phyloP scores from a whole-genome alignment of 2,329 filamentous ascomycete species.

The Didymosphaeria variabile region DNA sequence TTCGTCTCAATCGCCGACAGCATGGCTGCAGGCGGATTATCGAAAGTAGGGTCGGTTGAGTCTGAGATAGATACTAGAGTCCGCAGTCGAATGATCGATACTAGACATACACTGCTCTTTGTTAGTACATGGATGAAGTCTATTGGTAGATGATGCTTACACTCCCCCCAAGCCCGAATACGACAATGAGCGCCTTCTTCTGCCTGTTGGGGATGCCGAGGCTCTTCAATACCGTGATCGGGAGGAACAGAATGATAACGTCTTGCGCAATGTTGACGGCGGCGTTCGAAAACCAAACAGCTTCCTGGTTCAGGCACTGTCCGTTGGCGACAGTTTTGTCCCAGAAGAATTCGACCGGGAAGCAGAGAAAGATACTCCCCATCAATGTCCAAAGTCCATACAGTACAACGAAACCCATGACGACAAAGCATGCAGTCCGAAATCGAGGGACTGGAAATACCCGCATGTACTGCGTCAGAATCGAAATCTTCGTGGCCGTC shows the following conservation, averaged over 20 bases:
- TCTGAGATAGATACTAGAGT: conserved; percentile 40
- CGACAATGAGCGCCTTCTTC: conserved; percentile 46
- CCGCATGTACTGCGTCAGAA: conserved; percentile 43
- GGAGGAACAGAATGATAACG: conserved; percentile 43
- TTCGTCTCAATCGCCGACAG: conserved; percentile 46
- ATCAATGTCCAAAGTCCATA: conserved; percentile 43
- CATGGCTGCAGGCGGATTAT: conserved; percentile 44
- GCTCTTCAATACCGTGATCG: conserved; percentile 39
- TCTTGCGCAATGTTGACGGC: conserved; percentile 45
- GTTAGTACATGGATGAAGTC: conserved; percentile 16
- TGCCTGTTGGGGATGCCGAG: conserved; percentile 45
- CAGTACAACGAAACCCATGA: conserved; percentile 36
- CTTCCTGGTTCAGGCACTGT: conserved; percentile 40
- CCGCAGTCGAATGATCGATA: conserved; percentile 47
- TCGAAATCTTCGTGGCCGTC: conserved; percentile 42
- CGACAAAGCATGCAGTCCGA: conserved; percentile 36
- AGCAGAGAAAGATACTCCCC: conserved; percentile 47
- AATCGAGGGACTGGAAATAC: conserved; percentile 42
- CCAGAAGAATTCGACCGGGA: conserved; percentile 45
- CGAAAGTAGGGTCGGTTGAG: conserved; percentile 41
- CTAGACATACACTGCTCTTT: conserved; percentile 37
- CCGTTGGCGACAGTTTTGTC: conserved; percentile 35
- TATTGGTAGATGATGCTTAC: conserved; percentile 36
- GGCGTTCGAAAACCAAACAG: conserved; percentile 44
- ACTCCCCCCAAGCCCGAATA: conserved; percentile 51